Percentiles rank a stretch among this genome's conserved stretches.
These are phyloP conservation scores for Eimeria tenella DNA, from an alignment of 169 alveolate species.

Conservation along the genomic window DNA sequence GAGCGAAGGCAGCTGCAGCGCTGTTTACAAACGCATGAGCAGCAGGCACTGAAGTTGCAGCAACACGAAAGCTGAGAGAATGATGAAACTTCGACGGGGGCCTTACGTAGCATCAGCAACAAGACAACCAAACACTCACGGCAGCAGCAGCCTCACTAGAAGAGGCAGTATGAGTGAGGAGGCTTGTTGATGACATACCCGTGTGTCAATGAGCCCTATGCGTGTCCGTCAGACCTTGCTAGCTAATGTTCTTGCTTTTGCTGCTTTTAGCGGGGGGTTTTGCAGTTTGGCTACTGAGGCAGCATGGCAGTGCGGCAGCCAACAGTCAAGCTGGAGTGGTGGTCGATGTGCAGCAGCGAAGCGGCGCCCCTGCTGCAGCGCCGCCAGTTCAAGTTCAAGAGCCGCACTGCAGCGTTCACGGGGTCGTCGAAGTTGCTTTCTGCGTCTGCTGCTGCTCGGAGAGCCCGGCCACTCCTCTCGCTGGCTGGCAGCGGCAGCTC, in stretches of 20 bases:
- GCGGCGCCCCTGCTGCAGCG: slow-evolving; percentile 24
- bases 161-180: neutral
- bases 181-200: no score
- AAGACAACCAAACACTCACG: neutral
- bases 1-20: no score
- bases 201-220: no score
- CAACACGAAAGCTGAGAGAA: no score
- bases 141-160: neutral
- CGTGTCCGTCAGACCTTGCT: no score
- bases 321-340: neutral
- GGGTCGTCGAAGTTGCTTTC: neutral
- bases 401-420: neutral
- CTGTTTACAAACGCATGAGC: no score
- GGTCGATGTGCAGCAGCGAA: slow-evolving; percentile 38
- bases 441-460: neutral
- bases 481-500: no score
- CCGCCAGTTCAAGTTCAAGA: slow-evolving; percentile 29
- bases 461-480: no score
- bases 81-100: no score
- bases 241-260: neutral
- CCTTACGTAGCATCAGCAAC: no score
- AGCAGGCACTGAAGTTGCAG: no score
- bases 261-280: neutral
- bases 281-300: neutral
- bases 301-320: neutral